Percentiles rank a stretch among this genome's conserved stretches.
phyloP scores from a whole-genome alignment of 2,329 filamentous ascomycete genomes.

The Lasiodiplodia sp. region DNA sequence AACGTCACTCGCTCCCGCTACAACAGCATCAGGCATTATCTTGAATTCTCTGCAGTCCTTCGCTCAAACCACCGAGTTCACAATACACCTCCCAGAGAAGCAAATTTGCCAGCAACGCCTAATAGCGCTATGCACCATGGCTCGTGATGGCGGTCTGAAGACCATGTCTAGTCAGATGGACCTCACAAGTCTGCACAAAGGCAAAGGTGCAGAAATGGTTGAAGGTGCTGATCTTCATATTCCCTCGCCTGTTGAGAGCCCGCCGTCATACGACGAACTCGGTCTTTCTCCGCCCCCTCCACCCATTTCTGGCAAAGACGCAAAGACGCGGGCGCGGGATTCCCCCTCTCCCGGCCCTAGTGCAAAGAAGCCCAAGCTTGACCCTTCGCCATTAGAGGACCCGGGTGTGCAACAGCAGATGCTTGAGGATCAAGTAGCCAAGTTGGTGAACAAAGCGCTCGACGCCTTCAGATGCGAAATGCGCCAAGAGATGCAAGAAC shows the following conservation, averaged over 20 bases:
- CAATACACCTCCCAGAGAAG: constrained; percentile 10
- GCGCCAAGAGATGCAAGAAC: not conserved
- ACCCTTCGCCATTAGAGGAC: not conserved
- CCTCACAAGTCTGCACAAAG: constrained; percentile 6
- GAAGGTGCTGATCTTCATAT: not conserved
- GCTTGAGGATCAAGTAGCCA: not conserved
- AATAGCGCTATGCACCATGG: not conserved
- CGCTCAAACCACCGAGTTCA: constrained; percentile 30
- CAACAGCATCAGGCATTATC: constrained; percentile 46
- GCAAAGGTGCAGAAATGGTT: constrained; percentile 6
- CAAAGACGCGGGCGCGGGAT: not conserved
- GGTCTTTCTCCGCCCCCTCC: constrained; percentile 3
- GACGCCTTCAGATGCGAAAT: constrained; percentile 1
- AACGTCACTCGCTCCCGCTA: constrained; percentile 12
- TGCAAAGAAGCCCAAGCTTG: not conserved
- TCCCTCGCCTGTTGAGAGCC: constrained; percentile 12
- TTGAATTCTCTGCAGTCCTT: constrained; percentile 40
- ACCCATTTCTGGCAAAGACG: not conserved
- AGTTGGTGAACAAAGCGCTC: not conserved
- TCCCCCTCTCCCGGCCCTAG: not conserved
- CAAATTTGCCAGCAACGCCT: not conserved
- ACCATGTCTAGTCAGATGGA: not conserved
- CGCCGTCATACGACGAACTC: constrained; percentile 27
- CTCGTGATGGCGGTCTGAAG: not conserved
- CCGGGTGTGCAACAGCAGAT: not conserved